Evolutionary conservation across 371 early-diverging fungal genomes (phyloP), one percentile per base, ranked within the genome.

Genomic region (Actinomortierella wolfii): DNA sequence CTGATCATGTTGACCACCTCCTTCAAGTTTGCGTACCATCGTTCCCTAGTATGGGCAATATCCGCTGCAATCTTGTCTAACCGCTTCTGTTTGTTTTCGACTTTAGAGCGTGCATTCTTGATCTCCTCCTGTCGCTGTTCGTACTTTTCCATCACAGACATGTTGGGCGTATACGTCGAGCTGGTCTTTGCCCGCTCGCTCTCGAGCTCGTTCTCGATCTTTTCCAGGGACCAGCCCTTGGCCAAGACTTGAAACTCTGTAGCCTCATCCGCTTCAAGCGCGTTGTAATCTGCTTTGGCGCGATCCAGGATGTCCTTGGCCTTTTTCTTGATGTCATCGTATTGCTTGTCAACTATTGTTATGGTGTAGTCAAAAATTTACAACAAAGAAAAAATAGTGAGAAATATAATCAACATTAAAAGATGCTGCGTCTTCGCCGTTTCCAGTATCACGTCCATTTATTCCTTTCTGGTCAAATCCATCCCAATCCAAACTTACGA

Each of bases 1-100:
- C 89, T 87, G 52, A 97, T 92, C 25, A 67, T 53, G 0, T 26
- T 57, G 4, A 95, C 82, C 4, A 96, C 63, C 0, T 59, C 63
- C 2, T 59, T 61, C 44, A 97, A 75, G 28, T 82, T 79, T 9
- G 84, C 79, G 44, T 86, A 84, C 97, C 97, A 97, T 39, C 78
- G 67, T 2, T 64, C 74, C 47, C 62, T 79, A 20, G 79, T 34
- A 6, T 49, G 21, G 18, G 51, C 51, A 13, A 87, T 83, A 9
- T 82, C 69, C 14, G 60, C 25, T 21, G 44, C 42, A 28, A 83
- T 54, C 46, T 61, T 61, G 13, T 69, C 55, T 25, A 84, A 29
- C 3, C 51, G 57, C 1, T n/a, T 42, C 39, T 73, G 55, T 50
- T 79, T 77, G 5, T 25, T 26, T 7, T 76, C 77, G 0, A 83